Evolutionary conservation across 306 rosid genomes (phyloP).

Genomic region (Cicer pinnatifidum): DNA sequence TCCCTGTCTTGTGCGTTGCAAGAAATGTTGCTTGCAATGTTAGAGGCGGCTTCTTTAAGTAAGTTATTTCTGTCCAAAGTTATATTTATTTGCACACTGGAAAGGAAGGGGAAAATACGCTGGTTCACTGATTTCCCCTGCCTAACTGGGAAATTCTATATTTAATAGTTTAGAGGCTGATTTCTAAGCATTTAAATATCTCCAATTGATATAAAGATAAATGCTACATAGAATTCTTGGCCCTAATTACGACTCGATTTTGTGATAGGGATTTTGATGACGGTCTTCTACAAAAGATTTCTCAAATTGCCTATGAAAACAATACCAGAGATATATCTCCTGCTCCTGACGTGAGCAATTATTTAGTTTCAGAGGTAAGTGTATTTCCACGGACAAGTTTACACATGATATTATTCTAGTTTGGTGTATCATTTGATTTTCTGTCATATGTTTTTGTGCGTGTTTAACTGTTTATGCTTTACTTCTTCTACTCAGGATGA

Average conservation of each 20-base stretch:
- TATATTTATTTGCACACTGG: constrained; percentile 29
- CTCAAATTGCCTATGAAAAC: constrained; percentile 80
- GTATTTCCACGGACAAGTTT: neutral
- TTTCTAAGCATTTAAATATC: constrained; percentile 38
- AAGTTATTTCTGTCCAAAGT: constrained; percentile 41
- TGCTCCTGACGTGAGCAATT: constrained; percentile 95
- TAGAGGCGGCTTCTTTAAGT: constrained; percentile 97
- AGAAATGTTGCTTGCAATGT: constrained; percentile 99
- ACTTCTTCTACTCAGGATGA: constrained; percentile 71
- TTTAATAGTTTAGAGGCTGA: constrained; percentile 29
- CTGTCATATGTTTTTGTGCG: neutral
- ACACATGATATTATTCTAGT: constrained; percentile 12
- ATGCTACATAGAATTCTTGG: constrained; percentile 38
- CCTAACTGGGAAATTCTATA: neutral
- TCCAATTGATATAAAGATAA: constrained; percentile 13
- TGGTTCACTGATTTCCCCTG: constrained; percentile 1
- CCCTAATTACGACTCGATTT: constrained; percentile 40
- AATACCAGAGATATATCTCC: constrained; percentile 67
- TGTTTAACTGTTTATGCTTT: constrained; percentile 14
- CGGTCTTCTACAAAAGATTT: constrained; percentile 77
- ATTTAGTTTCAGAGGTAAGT: constrained; percentile 91
- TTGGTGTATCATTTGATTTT: constrained; percentile 27
- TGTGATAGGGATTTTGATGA: constrained; percentile 92
- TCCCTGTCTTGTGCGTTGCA: constrained; percentile 95
- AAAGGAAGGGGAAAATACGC: constrained; percentile 12